Evolutionary conservation across 306 rosid genomes (phyloP).

Genomic region (Medicago lupulina): DNA sequence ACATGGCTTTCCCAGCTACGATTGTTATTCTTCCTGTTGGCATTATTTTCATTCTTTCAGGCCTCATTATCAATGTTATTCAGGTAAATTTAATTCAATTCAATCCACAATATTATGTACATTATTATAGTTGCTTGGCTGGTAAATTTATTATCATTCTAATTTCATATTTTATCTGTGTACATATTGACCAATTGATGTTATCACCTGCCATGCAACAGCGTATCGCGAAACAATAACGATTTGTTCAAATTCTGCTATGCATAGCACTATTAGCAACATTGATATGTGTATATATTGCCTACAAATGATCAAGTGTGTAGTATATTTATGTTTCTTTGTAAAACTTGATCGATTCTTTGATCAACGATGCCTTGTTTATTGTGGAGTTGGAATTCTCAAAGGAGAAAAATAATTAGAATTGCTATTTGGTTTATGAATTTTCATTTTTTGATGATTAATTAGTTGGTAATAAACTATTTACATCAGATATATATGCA

Average conservation of each 20-base stretch:
- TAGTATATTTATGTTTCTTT: background rate
- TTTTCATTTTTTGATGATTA: background rate
- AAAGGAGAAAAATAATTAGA: background rate
- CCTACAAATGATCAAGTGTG: background rate
- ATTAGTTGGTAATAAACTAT: background rate
- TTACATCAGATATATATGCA: background rate
- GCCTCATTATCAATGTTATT: constrained; percentile 69
- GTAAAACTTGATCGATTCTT: background rate
- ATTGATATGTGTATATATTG: background rate
- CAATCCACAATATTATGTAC: background rate
- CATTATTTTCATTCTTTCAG: constrained; percentile 74
- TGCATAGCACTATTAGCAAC: background rate
- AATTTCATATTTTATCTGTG: background rate
- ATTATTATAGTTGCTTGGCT: background rate
- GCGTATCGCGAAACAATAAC: too few relatives aligned
- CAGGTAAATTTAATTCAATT: constrained; percentile 55
- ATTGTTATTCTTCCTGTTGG: constrained; percentile 72
- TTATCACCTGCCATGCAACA: background rate
- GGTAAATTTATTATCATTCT: background rate
- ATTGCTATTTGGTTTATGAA: background rate
- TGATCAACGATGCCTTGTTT: constrained; percentile 24
- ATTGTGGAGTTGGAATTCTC: background rate
- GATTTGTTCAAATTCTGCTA: too few relatives aligned
- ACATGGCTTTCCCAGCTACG: constrained; percentile 79
- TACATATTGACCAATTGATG: too few relatives aligned